Evolutionary conservation across 441 rosid species (phyloP).

Genomic region (Gossypium lobatum): DNA sequence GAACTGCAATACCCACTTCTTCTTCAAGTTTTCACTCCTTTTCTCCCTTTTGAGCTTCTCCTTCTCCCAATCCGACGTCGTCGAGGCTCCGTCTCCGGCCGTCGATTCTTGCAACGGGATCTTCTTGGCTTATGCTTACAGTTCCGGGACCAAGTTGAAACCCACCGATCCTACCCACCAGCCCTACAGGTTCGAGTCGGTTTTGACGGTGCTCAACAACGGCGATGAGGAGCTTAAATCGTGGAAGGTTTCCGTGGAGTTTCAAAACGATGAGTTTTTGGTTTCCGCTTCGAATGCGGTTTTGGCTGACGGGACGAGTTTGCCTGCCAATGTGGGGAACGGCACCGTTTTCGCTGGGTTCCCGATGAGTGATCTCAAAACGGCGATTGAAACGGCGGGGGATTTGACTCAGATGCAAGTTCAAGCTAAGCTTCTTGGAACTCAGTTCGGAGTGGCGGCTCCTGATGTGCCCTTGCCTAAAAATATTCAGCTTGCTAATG

Average conservation of each 20-base stretch:
- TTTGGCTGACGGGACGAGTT: slow-evolving; percentile 57
- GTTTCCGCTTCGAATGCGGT: slow-evolving; percentile 71
- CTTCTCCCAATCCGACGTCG: slow-evolving; percentile 36
- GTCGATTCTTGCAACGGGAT: slow-evolving; percentile 64
- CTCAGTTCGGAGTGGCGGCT: slow-evolving; percentile 77
- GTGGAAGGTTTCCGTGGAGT: slow-evolving; percentile 75
- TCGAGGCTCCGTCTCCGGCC: slow-evolving; percentile 38
- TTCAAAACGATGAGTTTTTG: slow-evolving; percentile 59
- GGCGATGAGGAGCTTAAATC: slow-evolving; percentile 64
- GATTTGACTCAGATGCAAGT: slow-evolving; percentile 75
- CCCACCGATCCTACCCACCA: slow-evolving; percentile 55
- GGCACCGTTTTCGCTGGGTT: slow-evolving; percentile 72
- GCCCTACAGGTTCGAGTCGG: slow-evolving; percentile 77
- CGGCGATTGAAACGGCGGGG: slow-evolving; percentile 93
- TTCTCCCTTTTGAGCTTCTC: slow-evolving; percentile 17
- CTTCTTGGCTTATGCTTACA: slow-evolving; percentile 53
- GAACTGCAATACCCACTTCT: background rate
- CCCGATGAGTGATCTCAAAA: slow-evolving; percentile 71
- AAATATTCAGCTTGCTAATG: slow-evolving; percentile 62
- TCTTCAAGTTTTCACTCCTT: slow-evolving; percentile 23
- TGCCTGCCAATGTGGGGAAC: slow-evolving; percentile 63
- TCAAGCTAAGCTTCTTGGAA: slow-evolving; percentile 64
- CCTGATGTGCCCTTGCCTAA: slow-evolving; percentile 60
- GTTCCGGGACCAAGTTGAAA: slow-evolving; percentile 43
- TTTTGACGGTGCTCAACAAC: slow-evolving; percentile 60